phyloP scores from a whole-genome alignment of 2,329 filamentous ascomycete genomes.

The Dothideomycetidae sp. region DNA sequence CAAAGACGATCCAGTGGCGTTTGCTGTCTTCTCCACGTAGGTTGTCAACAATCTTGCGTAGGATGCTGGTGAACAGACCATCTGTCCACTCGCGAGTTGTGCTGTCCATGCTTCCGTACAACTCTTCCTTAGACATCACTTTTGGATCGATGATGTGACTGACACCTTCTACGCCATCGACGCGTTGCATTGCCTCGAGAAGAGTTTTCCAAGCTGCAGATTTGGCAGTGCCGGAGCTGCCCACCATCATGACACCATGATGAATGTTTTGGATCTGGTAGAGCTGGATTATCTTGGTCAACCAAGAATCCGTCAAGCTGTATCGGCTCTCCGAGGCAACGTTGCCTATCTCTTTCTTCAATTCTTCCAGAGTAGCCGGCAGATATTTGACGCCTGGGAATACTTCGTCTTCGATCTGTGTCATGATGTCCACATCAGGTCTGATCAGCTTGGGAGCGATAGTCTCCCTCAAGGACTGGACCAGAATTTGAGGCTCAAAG shows the following conservation, averaged over 20 bases:
- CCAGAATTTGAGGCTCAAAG: slow-evolving; percentile 91
- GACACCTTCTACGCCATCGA: slow-evolving; percentile 84
- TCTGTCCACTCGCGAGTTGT: slow-evolving; percentile 99
- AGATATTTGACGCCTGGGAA: slow-evolving; percentile 92
- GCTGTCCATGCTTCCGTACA: slow-evolving; percentile 90
- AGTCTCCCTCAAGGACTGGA: slow-evolving; percentile 95
- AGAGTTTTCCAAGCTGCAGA: slow-evolving; percentile 89
- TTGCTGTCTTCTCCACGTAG: slow-evolving; percentile 92
- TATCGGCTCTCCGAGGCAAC: slow-evolving; percentile 75
- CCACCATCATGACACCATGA: slow-evolving; percentile 99
- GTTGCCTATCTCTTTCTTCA: slow-evolving; percentile 67
- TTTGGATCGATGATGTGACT: slow-evolving; percentile 98
- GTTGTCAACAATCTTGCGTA: slow-evolving; percentile 97
- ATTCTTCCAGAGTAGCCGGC: slow-evolving; percentile 66
- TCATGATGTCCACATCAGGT: slow-evolving; percentile 79
- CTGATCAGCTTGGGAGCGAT: slow-evolving; percentile 96
- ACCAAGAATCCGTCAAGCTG: slow-evolving; percentile 86
- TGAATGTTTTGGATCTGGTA: slow-evolving; percentile 98
- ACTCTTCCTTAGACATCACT: slow-evolving; percentile 97
- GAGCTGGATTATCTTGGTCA: slow-evolving; percentile 90
- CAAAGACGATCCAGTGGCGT: slow-evolving; percentile 98
- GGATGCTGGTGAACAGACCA: slow-evolving; percentile 90
- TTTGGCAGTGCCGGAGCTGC: slow-evolving; percentile 93
- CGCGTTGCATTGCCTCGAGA: slow-evolving; percentile 76
- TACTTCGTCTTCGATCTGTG: slow-evolving; percentile 63